phyloP scores from a whole-genome alignment of 495 filamentous ascomycete genomes.

The Chaetomium fimeti region DNA sequence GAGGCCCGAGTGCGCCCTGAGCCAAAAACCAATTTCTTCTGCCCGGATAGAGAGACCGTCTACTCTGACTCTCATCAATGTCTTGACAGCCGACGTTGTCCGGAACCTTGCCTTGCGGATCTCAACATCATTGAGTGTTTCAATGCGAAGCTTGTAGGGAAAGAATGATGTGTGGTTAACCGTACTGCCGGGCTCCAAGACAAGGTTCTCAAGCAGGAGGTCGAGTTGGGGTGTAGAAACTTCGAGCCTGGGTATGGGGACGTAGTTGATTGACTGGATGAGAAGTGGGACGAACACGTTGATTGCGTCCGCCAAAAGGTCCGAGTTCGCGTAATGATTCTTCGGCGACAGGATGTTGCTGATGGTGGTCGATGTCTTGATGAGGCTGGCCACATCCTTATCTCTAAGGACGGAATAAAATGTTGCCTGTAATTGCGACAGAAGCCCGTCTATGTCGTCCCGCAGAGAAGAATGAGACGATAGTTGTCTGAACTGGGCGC shows the following conservation, averaged over 20 bases:
- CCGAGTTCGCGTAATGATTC: conserved; percentile 55
- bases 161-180: conserved; percentile 87
- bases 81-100: conserved; percentile 63
- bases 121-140: conserved; percentile 82
- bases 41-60: conserved; percentile 78
- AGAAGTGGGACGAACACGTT: conserved; percentile 78
- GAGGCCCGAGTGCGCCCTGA: conserved; percentile 62
- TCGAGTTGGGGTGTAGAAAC: conserved; percentile 79
- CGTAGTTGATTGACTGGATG: conserved; percentile 73
- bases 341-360: conserved; percentile 63
- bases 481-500: conserved; percentile 62
- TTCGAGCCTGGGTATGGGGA: conserved; percentile 86
- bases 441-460: conserved; percentile 68
- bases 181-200: conserved; percentile 83
- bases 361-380: conserved; percentile 62
- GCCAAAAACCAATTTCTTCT: conserved; percentile 79
- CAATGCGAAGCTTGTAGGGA: conserved; percentile 74
- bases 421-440: conserved; percentile 66
- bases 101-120: conserved; percentile 75
- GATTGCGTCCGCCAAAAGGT: conserved; percentile 69
- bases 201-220: conserved; percentile 82
- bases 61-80: conserved; percentile 70
- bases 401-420: conserved; percentile 68
- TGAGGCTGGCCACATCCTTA: conserved; percentile 63
- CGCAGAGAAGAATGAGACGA: conserved; percentile 64